A percentile compares a stretch with the other conserved stretches of the same genome.
These are phyloP conservation scores for Lyophyllum semitale DNA, from an alignment of 768 basidiomycete species.

Conservation along the genomic window DNA sequence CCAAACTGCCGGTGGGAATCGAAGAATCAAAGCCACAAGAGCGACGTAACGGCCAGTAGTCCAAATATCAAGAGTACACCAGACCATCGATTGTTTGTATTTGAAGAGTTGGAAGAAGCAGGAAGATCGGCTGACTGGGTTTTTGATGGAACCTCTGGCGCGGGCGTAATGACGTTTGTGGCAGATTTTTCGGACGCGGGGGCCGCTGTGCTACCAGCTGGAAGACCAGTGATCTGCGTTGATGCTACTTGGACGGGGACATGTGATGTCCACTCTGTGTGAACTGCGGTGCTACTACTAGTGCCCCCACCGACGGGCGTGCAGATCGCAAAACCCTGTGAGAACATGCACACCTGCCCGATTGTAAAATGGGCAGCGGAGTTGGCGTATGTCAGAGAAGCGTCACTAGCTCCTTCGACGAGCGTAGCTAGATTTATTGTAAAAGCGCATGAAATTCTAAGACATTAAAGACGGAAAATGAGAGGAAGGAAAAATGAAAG, in stretches of 20 bases:
- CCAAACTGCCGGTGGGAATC: too few relatives aligned
- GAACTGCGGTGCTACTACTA: slow-evolving; percentile 25
- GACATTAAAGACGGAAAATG: background rate
- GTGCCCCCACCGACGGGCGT: slow-evolving; percentile 24
- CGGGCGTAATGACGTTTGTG: background rate
- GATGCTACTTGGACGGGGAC: slow-evolving; percentile 17
- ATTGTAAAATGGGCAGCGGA: slow-evolving; percentile 23
- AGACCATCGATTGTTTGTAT: background rate
- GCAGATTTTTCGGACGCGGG: background rate
- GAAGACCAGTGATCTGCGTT: background rate
- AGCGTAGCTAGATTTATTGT: slow-evolving; percentile 36
- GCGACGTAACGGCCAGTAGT: background rate
- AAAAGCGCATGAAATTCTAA: background rate
- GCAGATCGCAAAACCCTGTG: slow-evolving; percentile 26
- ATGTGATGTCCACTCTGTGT: slow-evolving; percentile 23
- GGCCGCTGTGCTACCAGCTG: background rate
- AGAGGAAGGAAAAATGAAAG: background rate
- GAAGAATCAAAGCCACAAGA: background rate
- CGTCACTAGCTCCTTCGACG: slow-evolving; percentile 42
- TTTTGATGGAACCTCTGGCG: background rate
- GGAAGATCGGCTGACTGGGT: background rate
- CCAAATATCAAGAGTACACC: background rate
- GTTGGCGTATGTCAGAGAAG: slow-evolving; percentile 37
- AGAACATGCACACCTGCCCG: slow-evolving; percentile 24
- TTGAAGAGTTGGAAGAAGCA: background rate